phyloP scores from a whole-genome alignment of 73 alveolate genomes.

The Paramecium bursaria region DNA sequence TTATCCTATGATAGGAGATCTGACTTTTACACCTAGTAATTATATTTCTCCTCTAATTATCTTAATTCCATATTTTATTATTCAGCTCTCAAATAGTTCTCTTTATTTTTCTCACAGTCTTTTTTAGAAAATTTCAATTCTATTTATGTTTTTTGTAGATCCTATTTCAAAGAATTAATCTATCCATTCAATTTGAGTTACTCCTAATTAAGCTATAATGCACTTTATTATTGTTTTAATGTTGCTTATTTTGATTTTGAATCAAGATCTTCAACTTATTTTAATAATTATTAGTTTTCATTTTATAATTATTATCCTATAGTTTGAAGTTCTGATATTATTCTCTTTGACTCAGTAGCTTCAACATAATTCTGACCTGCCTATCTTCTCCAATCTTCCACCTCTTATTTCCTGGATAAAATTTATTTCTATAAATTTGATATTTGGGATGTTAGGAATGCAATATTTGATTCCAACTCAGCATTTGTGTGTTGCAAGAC shows the following conservation, averaged over 20 bases:
- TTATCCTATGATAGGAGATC: neutral
- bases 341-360: conserved; percentile 24
- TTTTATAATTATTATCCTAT: neutral
- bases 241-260: too few relatives aligned
- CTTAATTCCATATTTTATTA: conserved; percentile 26
- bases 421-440: conserved; percentile 25
- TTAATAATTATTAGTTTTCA: conserved; percentile 7
- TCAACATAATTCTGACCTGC: conserved; percentile 53
- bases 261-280: neutral
- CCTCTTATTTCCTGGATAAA: conserved; percentile 49
- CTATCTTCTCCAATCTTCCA: conserved; percentile 65
- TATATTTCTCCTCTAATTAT: conserved; percentile 44
- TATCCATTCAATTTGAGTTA: neutral
- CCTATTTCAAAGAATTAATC: neutral
- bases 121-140: neutral
- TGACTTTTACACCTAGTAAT: neutral
- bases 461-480: conserved; percentile 35
- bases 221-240: neutral
- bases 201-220: conserved; percentile 1
- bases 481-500: neutral
- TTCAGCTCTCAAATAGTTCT: conserved; percentile 40
- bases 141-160: neutral
- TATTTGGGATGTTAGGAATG: conserved; percentile 28
- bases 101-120: conserved; percentile 19
- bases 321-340: neutral